Conservation (phyloP, 805 yeast species). For the Barnettozyma sp. region DNA sequence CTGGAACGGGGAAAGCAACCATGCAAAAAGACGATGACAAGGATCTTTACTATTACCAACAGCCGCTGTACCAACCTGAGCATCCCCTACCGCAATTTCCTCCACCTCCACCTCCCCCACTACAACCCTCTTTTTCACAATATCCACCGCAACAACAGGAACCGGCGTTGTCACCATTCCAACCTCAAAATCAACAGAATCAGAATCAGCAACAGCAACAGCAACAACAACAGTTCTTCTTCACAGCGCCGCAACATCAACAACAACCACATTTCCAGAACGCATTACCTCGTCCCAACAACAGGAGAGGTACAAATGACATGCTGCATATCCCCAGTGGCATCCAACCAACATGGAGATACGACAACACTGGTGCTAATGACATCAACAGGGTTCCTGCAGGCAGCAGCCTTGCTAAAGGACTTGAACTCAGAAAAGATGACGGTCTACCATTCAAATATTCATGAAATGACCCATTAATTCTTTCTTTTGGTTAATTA, state of each 20-base stretch:
- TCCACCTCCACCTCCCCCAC: not conserved
- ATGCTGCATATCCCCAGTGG: too few relatives aligned
- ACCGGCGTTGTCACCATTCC: not conserved
- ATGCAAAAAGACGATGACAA: not conserved
- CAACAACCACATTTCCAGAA: not conserved
- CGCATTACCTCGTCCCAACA: constrained; percentile 1
- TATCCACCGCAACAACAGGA: not conserved
- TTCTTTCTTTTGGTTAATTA: too few relatives aligned
- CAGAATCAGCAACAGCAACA: not conserved
- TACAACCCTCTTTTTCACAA: not conserved
- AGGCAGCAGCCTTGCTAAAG: too few relatives aligned
- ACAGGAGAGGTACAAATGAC: too few relatives aligned
- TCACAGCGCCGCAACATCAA: not conserved
- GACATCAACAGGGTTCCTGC: too few relatives aligned
- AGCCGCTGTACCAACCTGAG: not conserved
- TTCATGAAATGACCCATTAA: too few relatives aligned
- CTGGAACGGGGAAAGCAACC: not conserved
- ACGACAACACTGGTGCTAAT: too few relatives aligned
- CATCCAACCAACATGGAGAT: too few relatives aligned
- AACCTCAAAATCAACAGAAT: not conserved
- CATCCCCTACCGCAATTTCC: not conserved
- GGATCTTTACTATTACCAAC: constrained; percentile 1
- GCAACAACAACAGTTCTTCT: not conserved
- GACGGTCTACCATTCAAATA: too few relatives aligned
- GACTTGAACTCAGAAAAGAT: too few relatives aligned